A percentile compares a stretch with the other conserved stretches of the same genome.
phyloP scores from a whole-genome alignment of 2,329 filamentous ascomycete genomes.

The Colletotrichum siamense region DNA sequence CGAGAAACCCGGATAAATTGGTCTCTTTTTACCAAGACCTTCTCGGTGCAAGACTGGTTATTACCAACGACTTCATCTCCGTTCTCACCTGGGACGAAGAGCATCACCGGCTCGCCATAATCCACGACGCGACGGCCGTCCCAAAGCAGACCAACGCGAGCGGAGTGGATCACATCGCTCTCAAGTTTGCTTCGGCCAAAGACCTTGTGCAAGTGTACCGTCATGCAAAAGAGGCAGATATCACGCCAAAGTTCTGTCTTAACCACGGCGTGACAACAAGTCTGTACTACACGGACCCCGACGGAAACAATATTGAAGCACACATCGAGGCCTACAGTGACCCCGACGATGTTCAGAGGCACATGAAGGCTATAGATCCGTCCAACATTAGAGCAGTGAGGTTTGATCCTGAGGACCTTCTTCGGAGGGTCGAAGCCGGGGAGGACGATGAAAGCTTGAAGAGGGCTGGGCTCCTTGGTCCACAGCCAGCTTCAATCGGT shows the following conservation, averaged over 20 bases:
- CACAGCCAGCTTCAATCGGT: not conserved
- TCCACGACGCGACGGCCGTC: accelerated
- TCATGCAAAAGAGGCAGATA: not conserved
- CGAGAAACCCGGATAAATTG: accelerated
- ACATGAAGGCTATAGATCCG: not conserved
- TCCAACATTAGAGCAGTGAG: not conserved
- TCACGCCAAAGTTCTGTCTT: not conserved
- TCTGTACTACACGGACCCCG: not conserved
- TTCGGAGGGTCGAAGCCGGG: not conserved
- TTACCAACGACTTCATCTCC: not conserved
- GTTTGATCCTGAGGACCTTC: not conserved
- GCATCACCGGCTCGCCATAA: not conserved
- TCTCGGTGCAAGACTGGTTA: not conserved
- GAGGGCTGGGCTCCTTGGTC: not conserved
- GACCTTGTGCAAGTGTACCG: not conserved
- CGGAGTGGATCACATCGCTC: not conserved
- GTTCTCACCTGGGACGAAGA: not conserved
- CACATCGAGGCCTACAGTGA: not conserved
- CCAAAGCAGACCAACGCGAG: not conserved
- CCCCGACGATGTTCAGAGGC: not conserved
- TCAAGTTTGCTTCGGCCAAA: not conserved
- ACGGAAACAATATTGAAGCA: not conserved
- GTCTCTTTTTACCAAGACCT: not conserved
- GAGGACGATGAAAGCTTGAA: not conserved
- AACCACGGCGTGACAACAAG: not conserved